phyloP scores from a whole-genome alignment of 345 rosid genomes.

The Sisymbrium altissimum region DNA sequence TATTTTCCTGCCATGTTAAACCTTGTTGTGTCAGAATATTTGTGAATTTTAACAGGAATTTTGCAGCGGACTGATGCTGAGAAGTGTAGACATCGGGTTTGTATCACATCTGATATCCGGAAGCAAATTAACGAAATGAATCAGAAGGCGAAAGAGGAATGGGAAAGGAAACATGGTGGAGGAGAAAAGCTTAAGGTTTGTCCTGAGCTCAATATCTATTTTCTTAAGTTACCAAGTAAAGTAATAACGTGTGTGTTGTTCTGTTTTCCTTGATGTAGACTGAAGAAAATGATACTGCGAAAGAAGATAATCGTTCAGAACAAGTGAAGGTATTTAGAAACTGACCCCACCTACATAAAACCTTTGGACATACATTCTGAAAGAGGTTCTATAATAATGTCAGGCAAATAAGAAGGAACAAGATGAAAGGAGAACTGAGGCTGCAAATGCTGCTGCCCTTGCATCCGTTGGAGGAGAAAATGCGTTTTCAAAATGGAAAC shows the following conservation, averaged over 20 bases:
- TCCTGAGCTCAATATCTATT: slow-evolving; percentile 4
- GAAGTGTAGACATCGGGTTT: slow-evolving; percentile 59
- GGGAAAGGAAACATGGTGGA: slow-evolving; percentile 75
- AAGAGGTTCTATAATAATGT: slow-evolving; percentile 6
- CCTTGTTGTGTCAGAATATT: slow-evolving; percentile 5
- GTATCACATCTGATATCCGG: slow-evolving; percentile 62
- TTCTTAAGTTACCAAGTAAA: not conserved
- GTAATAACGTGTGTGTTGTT: not conserved
- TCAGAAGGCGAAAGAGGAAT: slow-evolving; percentile 64
- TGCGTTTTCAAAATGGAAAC: slow-evolving; percentile 86
- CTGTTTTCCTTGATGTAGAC: not conserved
- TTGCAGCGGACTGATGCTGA: slow-evolving; percentile 70
- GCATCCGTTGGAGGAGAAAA: slow-evolving; percentile 90
- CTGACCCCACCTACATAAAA: slow-evolving; percentile 9
- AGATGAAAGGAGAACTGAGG: slow-evolving; percentile 81
- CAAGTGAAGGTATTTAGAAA: slow-evolving; percentile 47
- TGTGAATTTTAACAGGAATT: slow-evolving; percentile 27
- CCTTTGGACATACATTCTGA: slow-evolving; percentile 1
- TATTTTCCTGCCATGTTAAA: not conserved
- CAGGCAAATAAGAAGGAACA: slow-evolving; percentile 72
- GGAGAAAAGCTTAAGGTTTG: slow-evolving; percentile 67
- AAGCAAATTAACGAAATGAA: slow-evolving; percentile 71
- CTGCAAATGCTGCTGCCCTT: slow-evolving; percentile 82
- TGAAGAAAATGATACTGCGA: slow-evolving; percentile 66
- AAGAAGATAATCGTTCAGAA: slow-evolving; percentile 54